These are phyloP conservation scores for Luzula sylvatica DNA, from an alignment of 176 grass and related monocot genomes.

Conservation along the genomic window DNA sequence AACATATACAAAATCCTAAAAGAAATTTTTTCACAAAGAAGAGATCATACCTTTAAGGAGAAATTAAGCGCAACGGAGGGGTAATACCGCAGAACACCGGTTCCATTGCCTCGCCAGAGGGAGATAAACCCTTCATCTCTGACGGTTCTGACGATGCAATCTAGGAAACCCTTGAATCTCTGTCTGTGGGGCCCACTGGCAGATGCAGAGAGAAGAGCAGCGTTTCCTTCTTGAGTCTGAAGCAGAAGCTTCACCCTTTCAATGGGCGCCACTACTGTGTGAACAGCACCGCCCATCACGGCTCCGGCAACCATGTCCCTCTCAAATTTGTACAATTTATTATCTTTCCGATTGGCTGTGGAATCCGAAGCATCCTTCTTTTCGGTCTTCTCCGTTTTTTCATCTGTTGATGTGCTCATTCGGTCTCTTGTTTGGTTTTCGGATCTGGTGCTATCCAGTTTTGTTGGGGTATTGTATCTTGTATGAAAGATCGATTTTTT, in stretches of 20 bases:
- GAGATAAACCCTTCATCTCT: slow-evolving; percentile 80
- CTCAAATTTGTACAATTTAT: slow-evolving; percentile 67
- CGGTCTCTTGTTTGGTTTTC: not conserved
- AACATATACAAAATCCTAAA: too few species aligned
- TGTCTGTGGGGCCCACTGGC: slow-evolving; percentile 22
- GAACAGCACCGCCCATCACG: slow-evolving; percentile 81
- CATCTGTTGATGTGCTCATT: slow-evolving; percentile 32
- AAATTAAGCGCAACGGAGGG: slow-evolving; percentile 99
- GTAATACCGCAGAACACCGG: slow-evolving; percentile 88
- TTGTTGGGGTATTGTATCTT: not conserved
- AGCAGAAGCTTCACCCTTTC: slow-evolving; percentile 95
- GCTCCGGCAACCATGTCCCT: slow-evolving; percentile 89
- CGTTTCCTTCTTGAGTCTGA: slow-evolving; percentile 98
- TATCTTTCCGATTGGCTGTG: slow-evolving; percentile 8
- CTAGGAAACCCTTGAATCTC: slow-evolving; percentile 72
- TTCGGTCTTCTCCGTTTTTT: not conserved
- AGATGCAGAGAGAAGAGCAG: slow-evolving; percentile 39
- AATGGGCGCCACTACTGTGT: slow-evolving; percentile 98
- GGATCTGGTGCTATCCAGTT: not conserved
- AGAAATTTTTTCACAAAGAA: not conserved
- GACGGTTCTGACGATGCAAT: slow-evolving; percentile 83
- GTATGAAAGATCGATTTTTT: not conserved
- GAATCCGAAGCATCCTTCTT: not conserved
- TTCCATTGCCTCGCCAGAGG: slow-evolving; percentile 94
- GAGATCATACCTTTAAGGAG: slow-evolving; percentile 72